Evolutionary conservation across 2,329 filamentous ascomycete genomes (phyloP), one percentile per base, ranked within the genome.

Genomic region (Zasmidium cellare): DNA sequence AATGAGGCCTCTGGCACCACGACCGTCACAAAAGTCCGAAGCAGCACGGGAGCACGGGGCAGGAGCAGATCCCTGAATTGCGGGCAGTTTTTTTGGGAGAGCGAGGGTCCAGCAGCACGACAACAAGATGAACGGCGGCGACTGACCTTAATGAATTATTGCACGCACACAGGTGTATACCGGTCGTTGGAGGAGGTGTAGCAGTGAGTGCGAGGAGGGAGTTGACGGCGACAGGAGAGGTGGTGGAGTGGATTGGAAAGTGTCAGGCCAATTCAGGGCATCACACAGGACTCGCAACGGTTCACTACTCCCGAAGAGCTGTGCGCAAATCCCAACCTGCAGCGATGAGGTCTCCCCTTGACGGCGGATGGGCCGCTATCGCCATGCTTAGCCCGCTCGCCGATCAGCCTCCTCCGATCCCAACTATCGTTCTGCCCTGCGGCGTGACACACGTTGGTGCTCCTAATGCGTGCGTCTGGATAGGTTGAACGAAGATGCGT

Each of bases 401-500:
- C 53, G 56, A 55, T 60, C 35, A 9, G 35, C 35, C 35, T 6
- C 11, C 6, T 41, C 35, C 35, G n/a, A 6, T 41, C 35, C 35
- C 59, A 38, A 46, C 53, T 45, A 24, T 53, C 50, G 16, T 38
- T 22, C 44, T 52, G 52, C 18, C 23, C 7, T 41, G 35, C 35
- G 6, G 35, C 35, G 38, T 57, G 53, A 59, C 50, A 51, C 53
- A 59, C 46, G 53, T 38, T 46, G 44, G 50, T 16, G 18, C 28
- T 52, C 49, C 31, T 41, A 47, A 35, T 20, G 35, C 56, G 25
- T 31, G 19, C 24, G 19, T 47, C 5, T 46, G 44, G 46, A 24
- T 38, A 44, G 54, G 57, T 56, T 53, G 53, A 53, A 55, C 51
- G 54, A 52, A 50, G 51, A 52, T 55, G 24, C 7, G 47, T 50